Evolutionary conservation across 345 rosid species (phyloP), one percentile per base, ranked within the genome.

Genomic region (Euphorbia lathyris): DNA sequence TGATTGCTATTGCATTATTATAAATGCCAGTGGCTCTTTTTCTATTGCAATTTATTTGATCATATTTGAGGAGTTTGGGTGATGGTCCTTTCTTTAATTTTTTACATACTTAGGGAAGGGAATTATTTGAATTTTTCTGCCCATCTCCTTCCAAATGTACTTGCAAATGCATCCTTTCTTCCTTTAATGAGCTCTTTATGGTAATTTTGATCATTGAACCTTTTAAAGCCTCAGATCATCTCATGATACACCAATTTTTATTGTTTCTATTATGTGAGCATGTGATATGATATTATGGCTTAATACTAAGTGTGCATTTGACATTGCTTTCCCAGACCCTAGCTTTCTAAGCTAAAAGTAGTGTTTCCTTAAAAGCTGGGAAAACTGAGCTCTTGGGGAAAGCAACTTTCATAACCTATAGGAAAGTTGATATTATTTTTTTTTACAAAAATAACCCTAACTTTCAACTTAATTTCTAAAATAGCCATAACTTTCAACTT

Each of bases 41-140:
- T 7, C 16, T 65, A 11, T 32, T 43, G 40, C 22, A 65, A 19
- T 26, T 5, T 29, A 2, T 64, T 64, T 22, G 10, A 45, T 64
- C 4, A 13, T 43, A 22, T 26, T 64, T 36, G 51, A 36, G 42
- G 30, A 20, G n/a, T n/a, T 63, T 25, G 36, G 52, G 40, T 43
- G 67, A 25, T 26, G 38, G 32, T 40, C 17, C 36, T 27, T 60
- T 29, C 52, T 55, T 62, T 74, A n/a, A n/a, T n/a, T n/a, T n/a
- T n/a, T n/a, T n/a, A n/a, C n/a, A n/a, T n/a, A n/a, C n/a, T n/a
- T n/a, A n/a, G 19, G 16, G 51, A 7, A 34, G 7, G 19, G 17
- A 45, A 40, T 59, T 27, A 0, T 67, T 51, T 53, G 58, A 65
- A 26, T 48, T 47, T 13, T 64, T 45, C n/a, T 38, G 6, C 38